phyloP scores from a whole-genome alignment of 164 flowering plant genomes.

The Liquidambar formosana region DNA sequence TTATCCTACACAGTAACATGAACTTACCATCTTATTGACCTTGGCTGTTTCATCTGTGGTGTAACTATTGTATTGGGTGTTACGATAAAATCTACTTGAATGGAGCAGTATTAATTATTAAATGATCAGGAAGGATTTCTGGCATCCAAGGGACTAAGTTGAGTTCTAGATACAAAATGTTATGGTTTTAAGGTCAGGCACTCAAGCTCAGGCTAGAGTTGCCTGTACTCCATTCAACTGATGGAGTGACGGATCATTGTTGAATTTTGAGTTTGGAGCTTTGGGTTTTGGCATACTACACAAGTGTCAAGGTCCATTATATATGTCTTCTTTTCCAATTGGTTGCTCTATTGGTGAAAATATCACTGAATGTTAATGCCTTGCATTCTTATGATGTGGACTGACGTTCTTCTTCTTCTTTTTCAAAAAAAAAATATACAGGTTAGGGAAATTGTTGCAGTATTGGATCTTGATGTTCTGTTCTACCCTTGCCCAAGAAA shows the following conservation, averaged over 20 bases:
- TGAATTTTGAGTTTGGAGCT: background rate
- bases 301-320: background rate
- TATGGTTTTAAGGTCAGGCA: background rate
- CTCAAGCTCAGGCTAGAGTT: too few species aligned
- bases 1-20: background rate
- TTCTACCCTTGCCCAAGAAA: conserved; percentile 95
- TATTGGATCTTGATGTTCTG: conserved; percentile 90
- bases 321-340: background rate
- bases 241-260: too few species aligned
- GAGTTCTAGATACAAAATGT: background rate
- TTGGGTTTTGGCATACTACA: background rate
- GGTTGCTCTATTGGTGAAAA: background rate
- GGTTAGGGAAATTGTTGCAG: conserved; percentile 92
- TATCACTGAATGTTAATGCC: background rate
- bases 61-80: background rate
- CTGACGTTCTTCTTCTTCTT: conserved; percentile 11
- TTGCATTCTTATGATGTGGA: background rate
- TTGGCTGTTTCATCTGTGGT: background rate
- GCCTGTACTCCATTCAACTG: background rate
- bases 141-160: background rate
- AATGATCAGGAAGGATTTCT: conserved; percentile 2
- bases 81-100: background rate
- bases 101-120: background rate
- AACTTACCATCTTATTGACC: background rate
- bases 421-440: conserved; percentile 34